These are phyloP conservation scores for Podaxis carcinomalis DNA, from an alignment of 768 basidiomycete genomes.

Conservation along the genomic window DNA sequence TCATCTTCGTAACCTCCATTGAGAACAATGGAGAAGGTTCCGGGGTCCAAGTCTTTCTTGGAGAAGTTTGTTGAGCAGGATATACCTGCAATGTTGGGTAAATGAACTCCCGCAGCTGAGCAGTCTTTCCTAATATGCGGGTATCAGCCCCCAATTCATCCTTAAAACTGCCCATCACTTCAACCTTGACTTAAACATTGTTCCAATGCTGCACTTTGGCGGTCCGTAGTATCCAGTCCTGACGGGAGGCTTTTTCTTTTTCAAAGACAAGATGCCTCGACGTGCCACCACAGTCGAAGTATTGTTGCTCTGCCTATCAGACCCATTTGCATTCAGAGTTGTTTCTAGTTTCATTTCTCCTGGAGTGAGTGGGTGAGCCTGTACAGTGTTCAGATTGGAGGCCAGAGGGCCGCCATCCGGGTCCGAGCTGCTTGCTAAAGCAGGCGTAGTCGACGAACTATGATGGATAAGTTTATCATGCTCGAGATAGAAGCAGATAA, in stretches of 20 bases:
- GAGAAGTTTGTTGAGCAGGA: conserved; percentile 16
- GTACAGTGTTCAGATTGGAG: too few relatives aligned
- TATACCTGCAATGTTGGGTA: conserved; percentile 29
- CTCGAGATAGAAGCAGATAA: not conserved
- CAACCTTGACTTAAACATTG: conserved; percentile 8
- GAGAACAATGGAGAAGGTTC: conserved; percentile 37
- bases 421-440: not conserved
- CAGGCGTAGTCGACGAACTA: not conserved
- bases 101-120: conserved; percentile 23
- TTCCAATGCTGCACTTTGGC: conserved; percentile 7
- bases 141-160: not conserved
- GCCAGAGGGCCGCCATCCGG: not conserved
- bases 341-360: not conserved
- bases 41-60: conserved; percentile 12
- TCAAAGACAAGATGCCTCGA: not conserved
- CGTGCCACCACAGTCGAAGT: not conserved
- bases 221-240: conserved; percentile 2
- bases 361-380: not conserved
- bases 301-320: not conserved
- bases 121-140: conserved; percentile 22
- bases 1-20: conserved; percentile 40
- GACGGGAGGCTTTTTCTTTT: not conserved
- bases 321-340: not conserved
- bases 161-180: too few relatives aligned
- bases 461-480: not conserved